Base-by-base conservation (phyloP, 2,329 filamentous ascomycete species). In the Trichoderma atrobrunneum region DNA sequence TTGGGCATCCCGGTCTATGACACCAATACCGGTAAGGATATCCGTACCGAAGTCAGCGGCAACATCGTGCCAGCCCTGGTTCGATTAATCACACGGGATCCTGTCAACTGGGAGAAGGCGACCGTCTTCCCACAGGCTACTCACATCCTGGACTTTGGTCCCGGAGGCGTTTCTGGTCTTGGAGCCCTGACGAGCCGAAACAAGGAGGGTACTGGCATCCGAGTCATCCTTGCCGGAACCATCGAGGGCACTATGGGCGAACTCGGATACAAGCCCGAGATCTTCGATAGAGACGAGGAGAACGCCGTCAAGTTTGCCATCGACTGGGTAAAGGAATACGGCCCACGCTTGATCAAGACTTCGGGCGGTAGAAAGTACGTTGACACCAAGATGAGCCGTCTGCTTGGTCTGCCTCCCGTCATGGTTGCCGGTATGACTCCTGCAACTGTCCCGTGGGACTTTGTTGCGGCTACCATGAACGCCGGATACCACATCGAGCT, bases 261-360 rank as follows among this genome's bases (percentile, higher is more conserved):
- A 82, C 92, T 99, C 74, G 96, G 96, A 70, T 99, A 98, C 87
- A 99, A 99, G 87, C 92, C 95, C 2, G 96, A 99, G 84, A 87
- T 99, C 66, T 99, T 99, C 78, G 95, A 99, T 80, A 92, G 96
- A 72, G 96, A 99, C 80, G 94, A 95, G 78, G 93, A 98, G 80
- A 90, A 98, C 78, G 95, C 96, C 6, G 92, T 99, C 78, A 96
- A 95, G 82, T 98, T 94, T 80, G 95, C 96, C 63, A 92, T 94
- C 34, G 94, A 99, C 82, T 99, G 97, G 97, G 94, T 99, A 72
- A 97, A 97, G 83, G 95, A 98, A 81, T 95, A 96, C 80, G 95
- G 95, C 11, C 96, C 97, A n/a, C 92, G 91, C 73, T 87, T 99
- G 57, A 91, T 97, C 77, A 96, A 93, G 84, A 98, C 93, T 16